A percentile compares a stretch with the other conserved stretches of the same genome.
These are phyloP conservation scores for Fusarium sp. DNA, from an alignment of 2,329 filamentous ascomycete species.

Conservation along the genomic window DNA sequence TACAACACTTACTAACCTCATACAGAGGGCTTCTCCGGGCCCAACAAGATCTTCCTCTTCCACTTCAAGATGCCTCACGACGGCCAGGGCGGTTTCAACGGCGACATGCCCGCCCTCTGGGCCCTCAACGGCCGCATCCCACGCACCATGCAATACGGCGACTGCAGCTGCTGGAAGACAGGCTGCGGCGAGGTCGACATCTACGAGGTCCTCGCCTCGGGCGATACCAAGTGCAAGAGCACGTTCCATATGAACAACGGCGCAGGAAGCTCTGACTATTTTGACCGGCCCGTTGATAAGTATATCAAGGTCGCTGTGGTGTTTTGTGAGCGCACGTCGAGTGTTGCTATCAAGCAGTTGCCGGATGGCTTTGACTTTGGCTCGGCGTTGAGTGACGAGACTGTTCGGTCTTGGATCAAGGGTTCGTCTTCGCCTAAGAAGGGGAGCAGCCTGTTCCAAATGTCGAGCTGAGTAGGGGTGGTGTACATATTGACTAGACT, in stretches of 20 bases:
- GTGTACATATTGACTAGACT: background rate
- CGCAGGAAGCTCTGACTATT: conserved; percentile 78
- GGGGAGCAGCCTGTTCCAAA: conserved; percentile 44
- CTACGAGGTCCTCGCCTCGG: conserved; percentile 76
- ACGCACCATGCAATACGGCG: conserved; percentile 75
- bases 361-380: conserved; percentile 57
- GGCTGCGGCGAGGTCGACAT: conserved; percentile 82
- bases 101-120: conserved; percentile 82
- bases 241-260: conserved; percentile 75
- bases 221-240: conserved; percentile 75
- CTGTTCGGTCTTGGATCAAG: conserved; percentile 54
- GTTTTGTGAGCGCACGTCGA: conserved; percentile 64
- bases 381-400: conserved; percentile 54
- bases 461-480: conserved; percentile 5
- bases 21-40: conserved; percentile 76
- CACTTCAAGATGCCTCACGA: conserved; percentile 79
- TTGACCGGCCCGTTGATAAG: conserved; percentile 70
- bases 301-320: conserved; percentile 75
- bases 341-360: conserved; percentile 69
- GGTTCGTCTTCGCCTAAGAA: conserved; percentile 27
- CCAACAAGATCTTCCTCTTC: conserved; percentile 78
- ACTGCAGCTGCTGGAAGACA: conserved; percentile 78
- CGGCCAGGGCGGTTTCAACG: conserved; percentile 64
- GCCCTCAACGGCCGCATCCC: conserved; percentile 80
- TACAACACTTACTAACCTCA: conserved; percentile 7